Base-by-base conservation (phyloP, 805 yeast species). In the Metschnikowia cerradonensis region DNA sequence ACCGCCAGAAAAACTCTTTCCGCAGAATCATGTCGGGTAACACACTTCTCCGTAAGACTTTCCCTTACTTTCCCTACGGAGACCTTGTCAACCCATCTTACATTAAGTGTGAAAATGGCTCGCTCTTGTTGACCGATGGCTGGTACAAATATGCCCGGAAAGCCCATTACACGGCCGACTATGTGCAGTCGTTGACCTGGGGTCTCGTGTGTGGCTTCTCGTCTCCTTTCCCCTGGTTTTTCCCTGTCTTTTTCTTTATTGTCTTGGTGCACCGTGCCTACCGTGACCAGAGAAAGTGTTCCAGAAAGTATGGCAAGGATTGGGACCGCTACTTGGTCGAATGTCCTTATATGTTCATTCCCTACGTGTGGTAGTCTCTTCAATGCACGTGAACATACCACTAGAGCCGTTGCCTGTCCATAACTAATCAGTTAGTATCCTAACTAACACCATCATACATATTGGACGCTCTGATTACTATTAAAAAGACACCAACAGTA, bases 131-230 rank as follows among this genome's bases (percentile, higher is more conserved):
- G 59, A 84, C 91, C 48, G 97, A 90, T 64, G 99, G 99, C 39
- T 92, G 98, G 97, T 86, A 84, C 73, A 84, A 78, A 55, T 89
- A 85, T 61, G 98, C 97, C 14, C 85, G 98, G 74, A 94, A 94
- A 72, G 83, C 85, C 56, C 95, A 91, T 72, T 94, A 94, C 77
- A 90, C 97, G 35, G 97, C 96, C 20, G 99, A 94, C 68, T 90
- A 84, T 79, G 74, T 80, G 45, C 97, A 90, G 75, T 80, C 95
- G 45, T 74, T 88, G 60, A 79, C 94, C 42, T 94, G 99, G 99
- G 96, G 92, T 4, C 77, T 94, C 54, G 79, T 84, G 54, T 90
- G 97, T 69, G 99, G 99, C 0, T 83, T 85, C 68, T 77, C 76
- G 32, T 88, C 96, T 2, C 88, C 91, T 45, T 82, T 92, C 76